Percentiles rank a stretch among this genome's conserved stretches.
These are phyloP conservation scores for Aspergillus sergii DNA, from an alignment of 2,329 filamentous ascomycete genomes.

Conservation along the genomic window DNA sequence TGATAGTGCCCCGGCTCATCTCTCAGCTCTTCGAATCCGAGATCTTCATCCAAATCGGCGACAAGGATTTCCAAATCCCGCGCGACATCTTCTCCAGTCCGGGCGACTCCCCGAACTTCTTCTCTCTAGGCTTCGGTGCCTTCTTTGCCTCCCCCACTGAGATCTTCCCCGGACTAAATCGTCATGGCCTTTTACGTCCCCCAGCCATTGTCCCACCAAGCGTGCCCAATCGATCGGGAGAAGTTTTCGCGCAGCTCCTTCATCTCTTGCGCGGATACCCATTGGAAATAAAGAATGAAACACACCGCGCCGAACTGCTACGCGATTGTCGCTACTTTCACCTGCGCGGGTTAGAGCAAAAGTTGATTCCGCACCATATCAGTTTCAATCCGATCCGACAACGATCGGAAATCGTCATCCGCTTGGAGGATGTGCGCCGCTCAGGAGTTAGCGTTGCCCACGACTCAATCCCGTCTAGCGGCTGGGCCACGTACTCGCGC, in stretches of 20 bases:
- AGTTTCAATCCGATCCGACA: conserved; percentile 71
- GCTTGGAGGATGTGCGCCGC: conserved; percentile 85
- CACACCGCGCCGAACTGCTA: conserved; percentile 75
- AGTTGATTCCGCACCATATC: conserved; percentile 75
- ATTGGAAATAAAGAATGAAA: conserved; percentile 72
- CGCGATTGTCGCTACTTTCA: conserved; percentile 92
- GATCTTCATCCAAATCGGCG: conserved; percentile 85
- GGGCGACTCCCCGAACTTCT: conserved; percentile 94
- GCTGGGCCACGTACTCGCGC: conserved; percentile 77
- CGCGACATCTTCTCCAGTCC: conserved; percentile 82
- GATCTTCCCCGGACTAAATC: conserved; percentile 82
- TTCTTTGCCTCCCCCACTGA: conserved; percentile 82
- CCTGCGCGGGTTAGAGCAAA: conserved; percentile 87
- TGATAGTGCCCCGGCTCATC: conserved; percentile 77
- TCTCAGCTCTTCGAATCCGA: conserved; percentile 89
- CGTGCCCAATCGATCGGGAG: conserved; percentile 79
- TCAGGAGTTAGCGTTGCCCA: conserved; percentile 71
- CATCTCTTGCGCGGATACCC: conserved; percentile 83
- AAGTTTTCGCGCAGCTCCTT: conserved; percentile 80
- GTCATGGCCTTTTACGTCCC: conserved; percentile 77
- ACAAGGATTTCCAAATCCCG: conserved; percentile 84
- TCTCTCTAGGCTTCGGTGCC: conserved; percentile 83
- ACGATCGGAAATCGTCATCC: conserved; percentile 74
- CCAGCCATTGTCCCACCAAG: conserved; percentile 82
- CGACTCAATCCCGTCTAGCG: conserved; percentile 29